Evolutionary conservation across 805 yeast genomes (phyloP), one percentile per base, ranked within the genome.

Genomic region (Sugiyamaella mastotermitis): DNA sequence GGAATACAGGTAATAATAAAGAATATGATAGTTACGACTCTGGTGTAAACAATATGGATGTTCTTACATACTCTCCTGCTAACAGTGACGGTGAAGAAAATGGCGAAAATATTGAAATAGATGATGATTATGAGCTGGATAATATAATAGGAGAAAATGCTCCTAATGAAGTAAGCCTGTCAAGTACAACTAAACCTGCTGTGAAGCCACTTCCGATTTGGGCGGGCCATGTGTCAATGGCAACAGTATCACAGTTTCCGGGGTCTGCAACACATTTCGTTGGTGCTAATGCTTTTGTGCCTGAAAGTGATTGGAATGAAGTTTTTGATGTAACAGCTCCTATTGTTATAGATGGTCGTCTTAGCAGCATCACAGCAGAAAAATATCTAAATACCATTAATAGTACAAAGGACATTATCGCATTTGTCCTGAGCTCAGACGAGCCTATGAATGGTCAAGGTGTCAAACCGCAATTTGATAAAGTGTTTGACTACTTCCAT

Each of bases 281-380:
- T 6, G 46, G 52, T 10, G 42, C 65, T 51, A 52, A 25, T 33
- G 42, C 56, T 61, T 23, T 46, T 32, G 35, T 36, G 14, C 43
- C 47, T 10, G 22, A 22, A 9, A 37, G 31, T 18, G 21, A 40
- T 15, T 57, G 61, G 62, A 36, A 40, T n/a, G 37, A 45, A 4
- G 32, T 46, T 7, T 25, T 53, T n/a, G 45, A 47, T 37, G 17
- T 45, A 13, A 32, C 31, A 10, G 34, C 38, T n/a, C 48, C 53
- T n/a, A 28, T 78, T 47, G 61, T 62, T 21, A 60, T 83, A 31
- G 79, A 75, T 43, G 94, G 94, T 3, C 66, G 86, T 39, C 64
- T 85, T 31, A 78, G 74, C 49, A 52, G 64, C 3, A 39, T 46
- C 4, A 65, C 60, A 35, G 94, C 86, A 1, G 75, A 71, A 38